Base-by-base conservation (phyloP, 345 rosid species). In the Populus deltoides region DNA sequence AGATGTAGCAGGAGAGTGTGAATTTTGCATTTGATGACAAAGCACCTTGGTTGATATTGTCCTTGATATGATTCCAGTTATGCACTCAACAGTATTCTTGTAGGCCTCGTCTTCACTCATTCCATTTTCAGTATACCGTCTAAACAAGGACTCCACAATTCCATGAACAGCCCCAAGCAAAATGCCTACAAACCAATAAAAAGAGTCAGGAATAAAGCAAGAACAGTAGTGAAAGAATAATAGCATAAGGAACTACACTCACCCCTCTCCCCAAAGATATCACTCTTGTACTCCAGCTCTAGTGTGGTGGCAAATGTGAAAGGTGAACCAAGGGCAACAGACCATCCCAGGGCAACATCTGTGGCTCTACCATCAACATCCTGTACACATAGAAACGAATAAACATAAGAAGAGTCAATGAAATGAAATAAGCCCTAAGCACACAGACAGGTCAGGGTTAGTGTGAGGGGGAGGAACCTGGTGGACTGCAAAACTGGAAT, bases 341-440 rank as follows among this genome's bases (percentile, higher is more conserved):
- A 94, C 97, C 98, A 94, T 81, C 97, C 97, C 53, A 94, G 75
- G 69, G 98, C 96, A 83, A 91, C 91, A 79, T 94, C 90, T 1
- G 98, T 87, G 20, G 98, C 98, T 80, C 98, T 90, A 69, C 98
- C 96, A 66, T 94, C 93, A 78, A 94, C 91, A 91, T 94, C 98
- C 97, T 94, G 75, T 16, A 41, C n/a, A 71, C 22, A 80, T 35
- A 62, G 57, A 51, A 24, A 35, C 0, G 75, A n/a, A 57, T n/a
- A 57, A 57, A 57, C 9, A 57, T n/a, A n/a, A 63, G 66, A 72
- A 67, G 51, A 45, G 7, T 43, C 59, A 43, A 22, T 27, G 47
- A 16, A 16, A 2, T 69, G 59, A 5, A 53, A 78, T 8, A 25
- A 35, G 45, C n/a, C n/a, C 25, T 57, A 70, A 38, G 45, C 18